Base-by-base conservation (phyloP, 306 rosid genomes). In the Lupinus albus region DNA sequence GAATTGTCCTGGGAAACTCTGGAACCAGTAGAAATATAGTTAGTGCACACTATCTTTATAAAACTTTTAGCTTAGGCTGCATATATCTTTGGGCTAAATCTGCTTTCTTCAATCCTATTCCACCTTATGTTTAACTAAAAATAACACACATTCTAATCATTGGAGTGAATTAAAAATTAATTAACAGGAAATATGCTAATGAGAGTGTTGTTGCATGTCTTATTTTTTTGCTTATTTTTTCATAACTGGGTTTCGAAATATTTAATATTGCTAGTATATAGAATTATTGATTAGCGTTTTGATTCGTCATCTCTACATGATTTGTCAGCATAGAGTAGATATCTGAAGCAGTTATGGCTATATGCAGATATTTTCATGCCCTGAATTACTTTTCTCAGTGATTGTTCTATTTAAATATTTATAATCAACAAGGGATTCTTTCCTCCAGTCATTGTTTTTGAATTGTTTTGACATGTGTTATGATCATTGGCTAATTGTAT, bases 131-230 rank as follows among this genome's bases (percentile, higher is more conserved):
- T 61, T 18, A 18, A 14, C 18, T 41, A 1, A 51, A 17, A 42
- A 45, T 13, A 0, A 46, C 14, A 45, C 15, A 1, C 3, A 14
- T 14, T 35, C 45, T 20, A 11, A 21, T 16, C 35, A 18, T 32
- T 9, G 21, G 12, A 46, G 21, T 20, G 12, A n/a, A 7, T 36
- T 56, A 0, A 11, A 5, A 15, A 2, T 48, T 2, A 0, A 16
- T 42, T 7, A 16, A 6, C 7, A 10, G 14, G 6, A 35, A 45
- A 17, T 60, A 14, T 58, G 9, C 32, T 30, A 21, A 18, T 13
- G 47, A 51, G 8, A 63, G 9, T 53, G 41, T 25, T 52, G 54
- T 67, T 59, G 36, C 9, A 5, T 45, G 48, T 41, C 50, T 38
- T 10, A 4, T 0, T 45, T 0, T 45, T 45, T 9, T 41, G 11